These are phyloP conservation scores for Fusarium sp. DNA, from an alignment of 2,329 filamentous ascomycete genomes.

Conservation along the genomic window DNA sequence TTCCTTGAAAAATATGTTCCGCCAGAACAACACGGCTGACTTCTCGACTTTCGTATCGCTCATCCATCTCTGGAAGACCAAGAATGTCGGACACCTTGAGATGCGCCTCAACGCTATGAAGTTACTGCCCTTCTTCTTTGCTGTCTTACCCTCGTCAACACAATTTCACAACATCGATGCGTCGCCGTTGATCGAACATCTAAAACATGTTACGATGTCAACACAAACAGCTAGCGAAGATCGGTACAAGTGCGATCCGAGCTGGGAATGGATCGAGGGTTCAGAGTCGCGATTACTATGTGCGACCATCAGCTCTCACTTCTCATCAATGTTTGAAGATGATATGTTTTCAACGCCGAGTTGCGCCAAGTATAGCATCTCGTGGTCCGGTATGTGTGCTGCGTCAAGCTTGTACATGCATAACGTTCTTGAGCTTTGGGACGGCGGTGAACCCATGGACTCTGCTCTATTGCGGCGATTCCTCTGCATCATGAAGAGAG, in stretches of 20 bases:
- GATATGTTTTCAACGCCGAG: neutral
- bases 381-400: slow-evolving; percentile 34
- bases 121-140: slow-evolving; percentile 38
- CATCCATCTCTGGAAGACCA: slow-evolving; percentile 32
- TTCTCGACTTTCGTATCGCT: slow-evolving; percentile 32
- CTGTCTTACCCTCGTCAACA: neutral
- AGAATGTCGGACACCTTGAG: slow-evolving; percentile 35
- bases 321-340: slow-evolving; percentile 25
- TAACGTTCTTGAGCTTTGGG: slow-evolving; percentile 34
- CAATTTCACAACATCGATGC: slow-evolving; percentile 33
- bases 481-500: slow-evolving; percentile 14
- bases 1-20: slow-evolving; percentile 18
- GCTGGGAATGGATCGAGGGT: slow-evolving; percentile 40
- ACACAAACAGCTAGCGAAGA: neutral
- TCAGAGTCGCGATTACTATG: slow-evolving; percentile 35
- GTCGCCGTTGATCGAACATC: slow-evolving; percentile 17
- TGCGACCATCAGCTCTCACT: slow-evolving; percentile 29
- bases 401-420: slow-evolving; percentile 34
- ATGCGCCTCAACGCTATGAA: slow-evolving; percentile 31
- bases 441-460: slow-evolving; percentile 6
- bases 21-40: neutral
- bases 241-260: slow-evolving; percentile 23
- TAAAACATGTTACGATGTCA: slow-evolving; percentile 23
- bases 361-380: neutral
- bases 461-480: slow-evolving; percentile 8